Evolutionary conservation across 306 rosid species (phyloP).

Genomic region (Acmispon strigosus): DNA sequence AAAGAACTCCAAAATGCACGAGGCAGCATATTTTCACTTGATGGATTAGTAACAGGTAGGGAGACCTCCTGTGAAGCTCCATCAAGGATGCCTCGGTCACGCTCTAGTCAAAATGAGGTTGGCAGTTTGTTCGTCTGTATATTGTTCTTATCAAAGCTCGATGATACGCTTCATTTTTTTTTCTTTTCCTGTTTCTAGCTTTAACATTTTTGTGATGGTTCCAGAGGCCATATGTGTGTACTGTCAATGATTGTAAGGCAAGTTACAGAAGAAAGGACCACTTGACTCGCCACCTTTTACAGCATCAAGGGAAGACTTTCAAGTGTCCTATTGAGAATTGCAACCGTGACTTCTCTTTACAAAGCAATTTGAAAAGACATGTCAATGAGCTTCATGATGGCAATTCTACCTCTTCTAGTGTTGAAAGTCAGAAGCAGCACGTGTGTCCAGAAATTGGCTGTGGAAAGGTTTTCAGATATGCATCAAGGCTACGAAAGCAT

Average conservation of each 20-base stretch:
- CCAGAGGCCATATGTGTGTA: constrained; percentile 68
- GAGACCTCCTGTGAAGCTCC: constrained; percentile 99
- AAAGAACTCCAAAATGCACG: constrained; percentile 93
- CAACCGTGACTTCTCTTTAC: constrained; percentile 38
- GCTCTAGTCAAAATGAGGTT: constrained; percentile 47
- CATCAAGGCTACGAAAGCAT: constrained; percentile 52
- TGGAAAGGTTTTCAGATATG: constrained; percentile 60
- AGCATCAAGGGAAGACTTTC: constrained; percentile 58
- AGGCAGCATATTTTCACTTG: constrained; percentile 59
- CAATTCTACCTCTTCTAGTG: constrained; percentile 4
- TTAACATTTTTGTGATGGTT: constrained; percentile 9
- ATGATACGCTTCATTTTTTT: neutral
- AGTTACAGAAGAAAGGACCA: constrained; percentile 91
- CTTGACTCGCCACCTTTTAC: constrained; percentile 70
- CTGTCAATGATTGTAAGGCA: constrained; percentile 57
- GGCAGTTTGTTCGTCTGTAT: constrained; percentile 30
- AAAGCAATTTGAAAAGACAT: constrained; percentile 56
- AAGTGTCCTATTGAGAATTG: constrained; percentile 65
- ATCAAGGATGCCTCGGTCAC: constrained; percentile 83
- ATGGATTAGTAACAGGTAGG: constrained; percentile 92
- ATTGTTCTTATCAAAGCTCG: neutral
- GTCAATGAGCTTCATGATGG: constrained; percentile 45
- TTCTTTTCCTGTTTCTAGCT: neutral
- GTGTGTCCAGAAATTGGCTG: constrained; percentile 66
- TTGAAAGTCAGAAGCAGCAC: constrained; percentile 33